Percentiles rank a stretch among this genome's conserved stretches.
These are phyloP conservation scores for Pascua guehoae DNA, from an alignment of 1,284 basidiomycete genomes.

Conservation along the genomic window DNA sequence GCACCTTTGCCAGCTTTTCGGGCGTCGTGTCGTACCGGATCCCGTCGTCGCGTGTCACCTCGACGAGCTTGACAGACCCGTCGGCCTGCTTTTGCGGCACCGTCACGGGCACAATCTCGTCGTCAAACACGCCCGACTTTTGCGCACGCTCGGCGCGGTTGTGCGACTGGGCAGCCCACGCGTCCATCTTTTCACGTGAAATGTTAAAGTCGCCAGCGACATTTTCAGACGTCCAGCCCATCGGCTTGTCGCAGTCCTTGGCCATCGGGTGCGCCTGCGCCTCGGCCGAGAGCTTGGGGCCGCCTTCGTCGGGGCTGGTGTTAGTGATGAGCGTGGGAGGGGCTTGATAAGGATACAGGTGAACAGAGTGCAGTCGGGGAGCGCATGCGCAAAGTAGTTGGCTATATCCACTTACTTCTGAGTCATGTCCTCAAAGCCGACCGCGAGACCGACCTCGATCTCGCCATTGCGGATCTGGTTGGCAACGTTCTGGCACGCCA, in stretches of 20 bases:
- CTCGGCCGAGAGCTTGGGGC: conserved; percentile 66
- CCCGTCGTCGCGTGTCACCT: conserved; percentile 68
- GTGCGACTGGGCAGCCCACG: conserved; percentile 73
- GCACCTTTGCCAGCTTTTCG: conserved; percentile 81
- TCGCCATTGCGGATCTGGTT: conserved; percentile 78
- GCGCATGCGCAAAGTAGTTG: conserved; percentile 32
- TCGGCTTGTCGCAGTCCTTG: conserved; percentile 87
- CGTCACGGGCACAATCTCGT: conserved; percentile 82
- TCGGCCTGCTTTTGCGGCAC: conserved; percentile 70
- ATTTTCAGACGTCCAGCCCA: conserved; percentile 97
- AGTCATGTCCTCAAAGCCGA: conserved; percentile 95
- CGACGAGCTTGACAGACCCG: conserved; percentile 5
- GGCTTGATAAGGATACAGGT: conserved; percentile 67
- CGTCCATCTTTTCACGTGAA: conserved; percentile 77
- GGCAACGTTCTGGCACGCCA: conserved; percentile 65
- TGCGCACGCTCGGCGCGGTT: conserved; percentile 84
- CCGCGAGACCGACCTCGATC: conserved; percentile 88
- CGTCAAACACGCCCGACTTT: conserved; percentile 82
- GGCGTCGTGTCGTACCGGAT: conserved; percentile 85
- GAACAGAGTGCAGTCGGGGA: no score
- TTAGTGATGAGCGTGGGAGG: conserved; percentile 62
- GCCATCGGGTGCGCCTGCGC: conserved; percentile 73
- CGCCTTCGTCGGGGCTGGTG: conserved; percentile 70
- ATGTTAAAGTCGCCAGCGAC: conserved; percentile 80
- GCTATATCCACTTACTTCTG: conserved; percentile 43